Conservation (phyloP, 2,329 filamentous ascomycete species). For the Sclerotinia nivalis region DNA sequence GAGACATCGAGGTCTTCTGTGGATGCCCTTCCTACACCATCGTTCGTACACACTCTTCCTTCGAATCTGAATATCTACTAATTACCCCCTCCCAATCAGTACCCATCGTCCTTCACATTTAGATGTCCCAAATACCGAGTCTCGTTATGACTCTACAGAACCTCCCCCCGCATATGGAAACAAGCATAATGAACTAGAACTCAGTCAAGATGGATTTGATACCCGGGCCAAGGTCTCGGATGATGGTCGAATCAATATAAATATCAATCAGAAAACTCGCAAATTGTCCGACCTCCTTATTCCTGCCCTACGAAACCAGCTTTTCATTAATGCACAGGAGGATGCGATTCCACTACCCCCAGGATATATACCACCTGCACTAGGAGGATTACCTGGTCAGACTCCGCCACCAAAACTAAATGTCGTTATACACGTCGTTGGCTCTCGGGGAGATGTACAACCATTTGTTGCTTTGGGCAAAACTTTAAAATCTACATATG, state of each 20-base stretch:
- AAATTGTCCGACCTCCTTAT: constrained; percentile 67
- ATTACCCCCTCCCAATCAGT: neutral
- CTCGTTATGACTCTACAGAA: constrained; percentile 27
- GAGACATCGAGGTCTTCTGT: neutral
- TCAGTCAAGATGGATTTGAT: constrained; percentile 63
- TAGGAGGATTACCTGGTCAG: constrained; percentile 65
- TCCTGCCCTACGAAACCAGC: constrained; percentile 61
- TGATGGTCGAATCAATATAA: constrained; percentile 78
- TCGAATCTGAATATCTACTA: neutral
- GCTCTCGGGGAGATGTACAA: constrained; percentile 73
- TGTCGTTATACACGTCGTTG: constrained; percentile 74
- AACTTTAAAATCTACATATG: constrained; percentile 62
- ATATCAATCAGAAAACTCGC: constrained; percentile 69
- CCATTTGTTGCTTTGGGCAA: constrained; percentile 72
- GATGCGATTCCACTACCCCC: constrained; percentile 58
- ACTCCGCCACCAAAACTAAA: constrained; percentile 61
- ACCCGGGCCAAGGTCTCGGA: constrained; percentile 64
- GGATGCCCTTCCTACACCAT: neutral
- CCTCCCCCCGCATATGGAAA: constrained; percentile 61
- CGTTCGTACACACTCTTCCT: constrained; percentile 11
- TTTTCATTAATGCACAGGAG: constrained; percentile 45
- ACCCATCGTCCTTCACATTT: constrained; percentile 22
- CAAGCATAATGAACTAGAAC: constrained; percentile 55
- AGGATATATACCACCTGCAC: constrained; percentile 70
- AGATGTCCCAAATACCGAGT: constrained; percentile 30